Evolutionary conservation across 2,329 filamentous ascomycete genomes (phyloP), one percentile per base, ranked within the genome.

Genomic region (Arthrobotrys sphaeroides): DNA sequence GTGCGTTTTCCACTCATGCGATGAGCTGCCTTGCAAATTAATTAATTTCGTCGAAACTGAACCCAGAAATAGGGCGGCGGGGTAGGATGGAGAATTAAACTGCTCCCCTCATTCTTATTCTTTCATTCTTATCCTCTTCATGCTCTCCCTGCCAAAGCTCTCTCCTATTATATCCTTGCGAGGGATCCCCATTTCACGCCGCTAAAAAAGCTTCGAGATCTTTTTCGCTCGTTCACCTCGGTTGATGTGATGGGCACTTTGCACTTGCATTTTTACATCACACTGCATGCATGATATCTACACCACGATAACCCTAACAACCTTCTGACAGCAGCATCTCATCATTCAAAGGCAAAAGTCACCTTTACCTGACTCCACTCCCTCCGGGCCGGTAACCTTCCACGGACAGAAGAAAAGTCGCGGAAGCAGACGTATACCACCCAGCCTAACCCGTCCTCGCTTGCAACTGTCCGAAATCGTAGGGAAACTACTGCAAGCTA

Each of bases 391-490:
- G 51, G 51, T 38, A 38, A 38, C 31, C 18, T 22, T 22, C 51
- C 6, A 49, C 18, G n/a, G 51, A 38, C 31, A 38, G 16, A 38
- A 55, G 31, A 55, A 38, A 38, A 55, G 51, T 36, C 18, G 38
- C 28, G 12, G 51, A 55, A 5, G 18, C 31, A 36, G 51, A 36
- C 51, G 51, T 36, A 60, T 60, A 60, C 55, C 10, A 31, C 64
- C 18, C 40, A 31, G 45, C 13, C 64, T 70, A 70, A 62, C 66
- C 64, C 45, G 12, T 51, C 31, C 20, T 74, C 70, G 70, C 70
- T 74, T 74, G 62, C 62, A 74, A 65, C 33, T 68, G 24, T 68
- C 70, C 70, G 55, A 66, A 74, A 67, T 51, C 31, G 60, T 42
- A 36, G 33, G 20, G 26, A 40, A 49, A 47, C 62, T 68, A 36